Conservation (phyloP, 2,329 filamentous ascomycete species). For the Elsinoe perseae region DNA sequence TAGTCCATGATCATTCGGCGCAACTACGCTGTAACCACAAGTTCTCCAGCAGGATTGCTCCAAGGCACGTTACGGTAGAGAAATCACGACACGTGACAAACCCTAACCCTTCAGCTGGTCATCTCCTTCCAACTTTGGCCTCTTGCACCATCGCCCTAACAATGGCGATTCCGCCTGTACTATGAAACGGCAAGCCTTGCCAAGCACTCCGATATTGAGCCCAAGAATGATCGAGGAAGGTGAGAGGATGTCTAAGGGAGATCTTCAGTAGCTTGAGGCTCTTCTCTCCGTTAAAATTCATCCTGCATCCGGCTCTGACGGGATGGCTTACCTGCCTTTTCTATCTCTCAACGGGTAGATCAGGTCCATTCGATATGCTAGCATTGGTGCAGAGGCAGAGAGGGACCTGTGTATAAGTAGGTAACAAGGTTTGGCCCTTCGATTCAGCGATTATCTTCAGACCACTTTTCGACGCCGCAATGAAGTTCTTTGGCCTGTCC, state of each 20-base stretch:
- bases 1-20: too few relatives aligned
- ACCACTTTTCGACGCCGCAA: background rate
- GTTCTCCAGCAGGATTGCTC: too few relatives aligned
- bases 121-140: background rate
- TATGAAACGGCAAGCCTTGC: background rate
- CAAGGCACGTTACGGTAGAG: too few relatives aligned
- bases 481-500: background rate
- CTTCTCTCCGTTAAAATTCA: background rate
- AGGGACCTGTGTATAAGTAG: background rate
- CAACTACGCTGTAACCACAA: too few relatives aligned
- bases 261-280: background rate
- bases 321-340: background rate
- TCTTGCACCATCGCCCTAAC: slow-evolving; percentile 7
- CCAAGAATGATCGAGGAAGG: background rate
- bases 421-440: background rate
- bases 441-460: background rate
- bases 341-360: background rate
- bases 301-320: background rate
- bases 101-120: background rate
- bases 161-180: background rate
- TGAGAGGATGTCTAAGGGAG: background rate
- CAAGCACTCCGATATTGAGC: background rate
- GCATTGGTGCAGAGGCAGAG: background rate
- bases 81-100: background rate
- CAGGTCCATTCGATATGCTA: background rate